Evolutionary conservation across 257 asterid genomes (phyloP).

Genomic region (Lycium ferocissimum): DNA sequence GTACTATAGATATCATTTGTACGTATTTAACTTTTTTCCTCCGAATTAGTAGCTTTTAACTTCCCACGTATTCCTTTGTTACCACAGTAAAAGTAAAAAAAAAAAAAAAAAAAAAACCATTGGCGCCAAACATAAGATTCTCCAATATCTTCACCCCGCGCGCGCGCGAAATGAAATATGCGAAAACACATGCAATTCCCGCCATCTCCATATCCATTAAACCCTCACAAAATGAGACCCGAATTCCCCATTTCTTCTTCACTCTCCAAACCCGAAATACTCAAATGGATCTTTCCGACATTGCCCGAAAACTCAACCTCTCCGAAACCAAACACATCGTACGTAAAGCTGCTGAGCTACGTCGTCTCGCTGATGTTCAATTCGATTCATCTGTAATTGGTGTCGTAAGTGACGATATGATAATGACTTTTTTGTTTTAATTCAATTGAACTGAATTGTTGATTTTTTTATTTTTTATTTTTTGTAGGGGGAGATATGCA

Average conservation of each 20-base stretch:
- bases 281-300: constrained; percentile 69
- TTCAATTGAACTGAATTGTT: background rate
- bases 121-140: constrained; percentile 9
- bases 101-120: background rate
- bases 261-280: constrained; percentile 5
- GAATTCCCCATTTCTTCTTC: background rate
- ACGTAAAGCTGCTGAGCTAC: constrained; percentile 92
- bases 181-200: constrained; percentile 39
- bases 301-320: constrained; percentile 71
- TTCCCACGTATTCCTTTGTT: background rate
- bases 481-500: constrained; percentile 90
- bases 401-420: constrained; percentile 54
- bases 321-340: constrained; percentile 64
- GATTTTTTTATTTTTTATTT: background rate
- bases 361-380: constrained; percentile 90
- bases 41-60: background rate
- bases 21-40: no score
- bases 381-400: constrained; percentile 88
- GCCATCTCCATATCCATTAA: constrained; percentile 53
- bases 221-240: constrained; percentile 14
- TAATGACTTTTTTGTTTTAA: background rate
- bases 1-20: no score
- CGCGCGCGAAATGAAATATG: constrained; percentile 46
- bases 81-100: constrained; percentile 23
- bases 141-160: constrained; percentile 35